Evolutionary conservation across 768 basidiomycete genomes (phyloP).

Genomic region (Mycena floridula): DNA sequence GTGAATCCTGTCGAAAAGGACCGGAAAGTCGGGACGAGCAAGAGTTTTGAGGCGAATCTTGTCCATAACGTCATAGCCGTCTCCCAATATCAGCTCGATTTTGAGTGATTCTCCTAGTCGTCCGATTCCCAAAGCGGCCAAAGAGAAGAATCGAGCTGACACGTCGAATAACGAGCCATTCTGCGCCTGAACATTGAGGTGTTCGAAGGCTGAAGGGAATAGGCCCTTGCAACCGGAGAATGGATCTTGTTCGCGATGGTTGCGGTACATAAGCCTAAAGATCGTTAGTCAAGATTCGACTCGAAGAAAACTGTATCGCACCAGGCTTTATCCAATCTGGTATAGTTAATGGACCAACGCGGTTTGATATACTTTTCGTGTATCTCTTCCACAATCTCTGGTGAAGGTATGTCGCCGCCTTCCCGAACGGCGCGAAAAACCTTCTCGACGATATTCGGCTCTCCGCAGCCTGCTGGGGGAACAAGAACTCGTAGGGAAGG

Average conservation of each 20-base stretch:
- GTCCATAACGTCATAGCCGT: constrained; percentile 3
- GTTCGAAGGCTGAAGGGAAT: neutral
- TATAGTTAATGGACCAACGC: neutral
- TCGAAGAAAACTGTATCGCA: neutral
- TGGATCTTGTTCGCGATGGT: neutral
- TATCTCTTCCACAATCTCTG: neutral
- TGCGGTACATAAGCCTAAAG: neutral
- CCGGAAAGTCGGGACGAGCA: neutral
- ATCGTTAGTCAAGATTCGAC: neutral
- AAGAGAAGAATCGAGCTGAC: neutral
- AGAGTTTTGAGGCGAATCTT: constrained; percentile 1
- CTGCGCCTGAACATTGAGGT: no score
- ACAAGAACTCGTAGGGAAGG: neutral
- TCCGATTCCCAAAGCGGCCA: neutral
- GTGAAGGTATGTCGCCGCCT: no score
- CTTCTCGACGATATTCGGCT: neutral
- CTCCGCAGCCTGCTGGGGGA: neutral
- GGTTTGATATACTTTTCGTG: neutral
- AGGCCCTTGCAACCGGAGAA: neutral
- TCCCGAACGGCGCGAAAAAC: neutral
- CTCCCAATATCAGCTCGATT: constrained; percentile 2
- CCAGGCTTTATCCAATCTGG: neutral
- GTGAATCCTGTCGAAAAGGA: constrained; percentile 2
- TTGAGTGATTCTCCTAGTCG: neutral
- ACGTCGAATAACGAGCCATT: neutral